phyloP scores from a whole-genome alignment of 2,329 filamentous ascomycete genomes.

The Scedosporium boydii region DNA sequence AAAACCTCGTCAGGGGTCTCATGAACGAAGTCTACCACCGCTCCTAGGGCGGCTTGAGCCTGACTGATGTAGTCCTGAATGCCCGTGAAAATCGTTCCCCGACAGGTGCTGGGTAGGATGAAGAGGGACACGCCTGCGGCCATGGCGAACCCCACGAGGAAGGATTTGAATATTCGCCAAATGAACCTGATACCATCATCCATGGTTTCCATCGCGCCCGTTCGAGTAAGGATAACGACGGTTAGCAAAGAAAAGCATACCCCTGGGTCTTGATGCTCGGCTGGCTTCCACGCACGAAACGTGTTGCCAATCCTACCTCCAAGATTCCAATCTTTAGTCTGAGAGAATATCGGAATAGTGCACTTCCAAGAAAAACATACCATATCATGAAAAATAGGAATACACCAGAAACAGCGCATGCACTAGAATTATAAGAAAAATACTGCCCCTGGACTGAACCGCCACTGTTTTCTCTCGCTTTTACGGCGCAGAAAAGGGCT shows the following conservation, averaged over 20 bases:
- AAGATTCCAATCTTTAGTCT: background rate
- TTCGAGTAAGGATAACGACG: background rate
- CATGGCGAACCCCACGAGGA: constrained; percentile 4
- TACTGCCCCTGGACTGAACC: background rate
- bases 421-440: constrained; percentile 3
- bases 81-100: background rate
- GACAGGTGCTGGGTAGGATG: constrained; percentile 1
- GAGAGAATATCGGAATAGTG: background rate
- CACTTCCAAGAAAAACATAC: background rate
- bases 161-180: background rate
- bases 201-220: background rate
- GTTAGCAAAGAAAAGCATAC: constrained; percentile 2
- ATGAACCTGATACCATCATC: background rate
- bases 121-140: constrained; percentile 2
- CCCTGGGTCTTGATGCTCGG: constrained; percentile 1
- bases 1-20: constrained; percentile 7
- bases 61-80: background rate
- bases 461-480: background rate
- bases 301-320: background rate
- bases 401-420: background rate
- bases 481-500: background rate
- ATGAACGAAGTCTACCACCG: background rate
- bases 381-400: constrained; percentile 6
- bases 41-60: background rate
- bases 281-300: background rate